These are phyloP conservation scores for Taphrina flavorubra DNA, from an alignment of 1,139 yeast genomes.

Conservation along the genomic window DNA sequence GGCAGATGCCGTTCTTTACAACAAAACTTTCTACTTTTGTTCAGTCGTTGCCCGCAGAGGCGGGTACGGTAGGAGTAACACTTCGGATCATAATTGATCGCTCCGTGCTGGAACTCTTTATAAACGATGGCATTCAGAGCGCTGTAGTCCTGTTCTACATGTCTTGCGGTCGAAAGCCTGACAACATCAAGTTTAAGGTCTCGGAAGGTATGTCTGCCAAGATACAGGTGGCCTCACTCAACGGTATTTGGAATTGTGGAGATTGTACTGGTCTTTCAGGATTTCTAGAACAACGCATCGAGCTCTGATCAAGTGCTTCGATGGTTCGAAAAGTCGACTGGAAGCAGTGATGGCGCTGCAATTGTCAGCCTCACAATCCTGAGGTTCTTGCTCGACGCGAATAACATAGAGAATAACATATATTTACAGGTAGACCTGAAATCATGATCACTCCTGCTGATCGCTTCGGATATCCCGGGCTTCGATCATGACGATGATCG, in stretches of 20 bases:
- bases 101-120: conserved; percentile 32
- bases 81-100: conserved; percentile 32
- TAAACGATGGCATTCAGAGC: conserved; percentile 35
- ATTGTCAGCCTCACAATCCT: too few relatives aligned
- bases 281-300: too few relatives aligned
- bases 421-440: too few relatives aligned
- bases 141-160: conserved; percentile 34
- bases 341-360: too few relatives aligned
- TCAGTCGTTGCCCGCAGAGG: conserved; percentile 20
- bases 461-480: neutral
- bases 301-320: neutral
- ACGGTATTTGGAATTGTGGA: conserved; percentile 28
- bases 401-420: too few relatives aligned
- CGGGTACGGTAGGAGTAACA: conserved; percentile 3
- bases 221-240: conserved; percentile 6
- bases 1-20: conserved; percentile 34
- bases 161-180: conserved; percentile 23
- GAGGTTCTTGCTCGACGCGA: too few relatives aligned
- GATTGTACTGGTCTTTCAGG: neutral
- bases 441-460: too few relatives aligned
- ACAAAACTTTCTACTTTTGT: conserved; percentile 18
- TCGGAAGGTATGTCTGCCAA: conserved; percentile 28
- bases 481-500: neutral
- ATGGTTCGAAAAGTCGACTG: too few relatives aligned
- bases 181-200: conserved; percentile 6